Evolutionary conservation across 768 basidiomycete species (phyloP).

Genomic region (Paxillus rubicundulus): DNA sequence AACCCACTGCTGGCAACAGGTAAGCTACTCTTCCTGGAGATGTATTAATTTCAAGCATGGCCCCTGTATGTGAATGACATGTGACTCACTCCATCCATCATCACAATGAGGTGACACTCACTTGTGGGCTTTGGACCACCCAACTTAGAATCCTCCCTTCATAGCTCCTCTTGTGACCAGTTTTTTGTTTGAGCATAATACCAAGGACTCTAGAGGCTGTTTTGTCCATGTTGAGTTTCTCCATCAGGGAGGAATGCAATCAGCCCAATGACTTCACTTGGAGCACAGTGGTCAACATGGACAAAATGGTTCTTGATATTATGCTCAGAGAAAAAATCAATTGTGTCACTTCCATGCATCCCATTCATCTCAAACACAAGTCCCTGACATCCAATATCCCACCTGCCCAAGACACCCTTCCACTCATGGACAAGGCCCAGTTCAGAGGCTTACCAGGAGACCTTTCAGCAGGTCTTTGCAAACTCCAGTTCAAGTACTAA

Average conservation of each 20-base stretch:
- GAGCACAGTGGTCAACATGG: slow-evolving; percentile 97
- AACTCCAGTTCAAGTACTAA: slow-evolving; percentile 50
- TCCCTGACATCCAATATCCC: slow-evolving; percentile 51
- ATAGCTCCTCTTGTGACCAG: too few species aligned
- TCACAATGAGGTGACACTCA: too few species aligned
- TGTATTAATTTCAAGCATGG: slow-evolving; percentile 12
- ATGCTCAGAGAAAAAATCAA: slow-evolving; percentile 95
- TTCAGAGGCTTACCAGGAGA: slow-evolving; percentile 71
- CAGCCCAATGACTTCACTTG: too few species aligned
- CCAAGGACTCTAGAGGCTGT: too few species aligned
- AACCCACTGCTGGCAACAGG: slow-evolving; percentile 96
- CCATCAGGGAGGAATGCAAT: too few species aligned
- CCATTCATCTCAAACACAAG: slow-evolving; percentile 89
- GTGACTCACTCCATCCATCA: too few species aligned
- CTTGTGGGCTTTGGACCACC: too few species aligned
- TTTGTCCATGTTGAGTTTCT: too few species aligned
- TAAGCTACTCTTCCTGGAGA: slow-evolving; percentile 25
- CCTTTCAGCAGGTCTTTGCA: slow-evolving; percentile 96
- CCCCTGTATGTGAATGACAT: too few species aligned
- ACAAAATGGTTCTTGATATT: slow-evolving; percentile 91
- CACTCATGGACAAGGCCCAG: slow-evolving; percentile 76
- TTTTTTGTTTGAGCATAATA: too few species aligned
- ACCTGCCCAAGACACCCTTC: slow-evolving; percentile 72
- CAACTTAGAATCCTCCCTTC: too few species aligned
- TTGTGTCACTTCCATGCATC: slow-evolving; percentile 96